phyloP scores from a whole-genome alignment of 352 stramenopile species.

The Phytophthora sojae region DNA sequence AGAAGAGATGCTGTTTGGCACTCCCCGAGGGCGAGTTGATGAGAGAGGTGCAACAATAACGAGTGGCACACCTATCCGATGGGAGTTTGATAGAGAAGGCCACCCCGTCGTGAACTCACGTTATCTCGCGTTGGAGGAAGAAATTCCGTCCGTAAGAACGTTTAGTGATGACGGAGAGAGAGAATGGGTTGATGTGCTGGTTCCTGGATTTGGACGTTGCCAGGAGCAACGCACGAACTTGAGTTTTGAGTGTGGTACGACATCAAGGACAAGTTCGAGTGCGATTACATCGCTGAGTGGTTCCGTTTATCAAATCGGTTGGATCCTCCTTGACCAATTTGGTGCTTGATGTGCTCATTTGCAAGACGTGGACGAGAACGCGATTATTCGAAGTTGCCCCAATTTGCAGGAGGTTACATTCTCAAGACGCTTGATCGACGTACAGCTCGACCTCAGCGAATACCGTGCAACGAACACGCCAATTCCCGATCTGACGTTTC shows the following conservation, averaged over 20 bases:
- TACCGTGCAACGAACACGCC: background rate
- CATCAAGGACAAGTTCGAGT: background rate
- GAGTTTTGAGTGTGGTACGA: background rate
- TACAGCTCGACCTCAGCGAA: conserved; percentile 14
- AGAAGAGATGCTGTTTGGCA: background rate
- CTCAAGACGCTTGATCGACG: background rate
- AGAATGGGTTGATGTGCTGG: background rate
- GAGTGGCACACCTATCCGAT: background rate
- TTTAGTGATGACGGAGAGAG: background rate
- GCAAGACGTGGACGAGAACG: background rate
- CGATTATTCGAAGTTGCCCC: conserved; percentile 11
- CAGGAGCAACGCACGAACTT: background rate
- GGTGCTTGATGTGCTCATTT: background rate
- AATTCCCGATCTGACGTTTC: background rate
- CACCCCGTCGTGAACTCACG: background rate
- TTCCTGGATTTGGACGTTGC: background rate
- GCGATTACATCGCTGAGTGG: background rate
- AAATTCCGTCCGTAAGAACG: background rate
- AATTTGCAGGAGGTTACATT: conserved; percentile 15
- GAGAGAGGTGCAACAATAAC: background rate
- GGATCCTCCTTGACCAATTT: background rate
- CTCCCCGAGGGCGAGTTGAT: background rate
- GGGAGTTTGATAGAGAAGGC: background rate
- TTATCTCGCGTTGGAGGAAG: background rate
- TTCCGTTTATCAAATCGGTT: background rate